phyloP scores from a whole-genome alignment of 805 yeast genomes.

The Kurtzmaniella cleridarum region DNA sequence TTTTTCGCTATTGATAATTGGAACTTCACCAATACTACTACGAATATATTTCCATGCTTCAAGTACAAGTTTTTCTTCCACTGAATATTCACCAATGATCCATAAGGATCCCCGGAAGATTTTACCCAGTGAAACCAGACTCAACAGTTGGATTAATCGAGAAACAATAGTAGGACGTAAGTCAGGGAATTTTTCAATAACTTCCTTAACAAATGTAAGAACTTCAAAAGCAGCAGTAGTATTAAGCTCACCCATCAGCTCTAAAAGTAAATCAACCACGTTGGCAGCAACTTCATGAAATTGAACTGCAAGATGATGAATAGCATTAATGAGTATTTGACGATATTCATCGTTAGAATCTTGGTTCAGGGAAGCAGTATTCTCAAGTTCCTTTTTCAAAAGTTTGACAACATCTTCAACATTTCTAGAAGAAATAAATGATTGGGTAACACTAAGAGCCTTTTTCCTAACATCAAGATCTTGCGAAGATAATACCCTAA shows the following conservation, averaged over 20 bases:
- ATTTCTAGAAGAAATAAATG: constrained; percentile 77
- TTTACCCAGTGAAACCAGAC: constrained; percentile 74
- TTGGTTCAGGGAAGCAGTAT: constrained; percentile 62
- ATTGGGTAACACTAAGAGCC: constrained; percentile 80
- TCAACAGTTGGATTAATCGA: constrained; percentile 59
- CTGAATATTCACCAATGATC: constrained; percentile 91
- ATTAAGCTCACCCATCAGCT: constrained; percentile 78
- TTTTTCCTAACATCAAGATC: constrained; percentile 87
- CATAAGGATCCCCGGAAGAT: constrained; percentile 92
- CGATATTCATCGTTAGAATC: constrained; percentile 85
- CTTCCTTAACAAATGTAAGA: constrained; percentile 87
- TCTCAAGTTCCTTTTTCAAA: constrained; percentile 84
- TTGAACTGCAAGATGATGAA: constrained; percentile 81
- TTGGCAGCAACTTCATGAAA: constrained; percentile 88
- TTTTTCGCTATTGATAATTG: constrained; percentile 73
- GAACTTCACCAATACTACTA: constrained; percentile 81
- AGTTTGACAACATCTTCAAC: constrained; percentile 91
- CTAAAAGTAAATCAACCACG: constrained; percentile 84
- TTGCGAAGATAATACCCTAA: constrained; percentile 80
- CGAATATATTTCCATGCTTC: constrained; percentile 85
- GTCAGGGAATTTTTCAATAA: constrained; percentile 84
- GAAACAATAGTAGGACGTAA: constrained; percentile 60
- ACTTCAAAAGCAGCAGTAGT: constrained; percentile 86
- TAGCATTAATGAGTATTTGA: constrained; percentile 79
- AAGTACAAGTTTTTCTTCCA: constrained; percentile 66